A percentile compares a stretch with the other conserved stretches of the same genome.
These are phyloP conservation scores for Plectosphaerella sp. DNA, from an alignment of 2,329 filamentous ascomycete genomes.

Conservation along the genomic window DNA sequence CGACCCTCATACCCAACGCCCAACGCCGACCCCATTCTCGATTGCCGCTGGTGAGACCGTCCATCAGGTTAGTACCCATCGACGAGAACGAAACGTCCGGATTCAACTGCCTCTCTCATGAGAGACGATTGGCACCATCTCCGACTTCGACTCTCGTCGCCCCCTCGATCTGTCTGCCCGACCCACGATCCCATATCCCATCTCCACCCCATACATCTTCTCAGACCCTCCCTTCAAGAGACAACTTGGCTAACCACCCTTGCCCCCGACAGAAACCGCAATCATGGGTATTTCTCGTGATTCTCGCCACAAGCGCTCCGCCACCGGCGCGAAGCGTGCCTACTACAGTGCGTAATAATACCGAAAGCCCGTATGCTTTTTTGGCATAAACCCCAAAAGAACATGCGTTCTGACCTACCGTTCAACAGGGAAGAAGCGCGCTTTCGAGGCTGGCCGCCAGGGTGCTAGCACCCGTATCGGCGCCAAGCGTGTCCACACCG, in stretches of 20 bases:
- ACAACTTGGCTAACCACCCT: slow-evolving; percentile 17
- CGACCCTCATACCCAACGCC: slow-evolving; percentile 2
- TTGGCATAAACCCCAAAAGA: slow-evolving; percentile 19
- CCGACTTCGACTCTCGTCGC: not conserved
- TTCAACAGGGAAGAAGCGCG: slow-evolving; percentile 82
- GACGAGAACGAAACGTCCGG: slow-evolving; percentile 6
- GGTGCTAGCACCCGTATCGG: slow-evolving; percentile 99
- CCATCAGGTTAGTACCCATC: slow-evolving; percentile 40
- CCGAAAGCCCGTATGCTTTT: slow-evolving; percentile 65
- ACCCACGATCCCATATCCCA: not conserved
- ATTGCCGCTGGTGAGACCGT: slow-evolving; percentile 43
- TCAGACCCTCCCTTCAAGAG: not conserved
- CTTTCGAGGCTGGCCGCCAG: slow-evolving; percentile 99
- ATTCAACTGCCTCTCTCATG: not conserved
- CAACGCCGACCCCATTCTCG: slow-evolving; percentile 14
- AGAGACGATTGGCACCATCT: not conserved
- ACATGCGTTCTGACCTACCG: slow-evolving; percentile 68
- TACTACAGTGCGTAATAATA: slow-evolving; percentile 72
- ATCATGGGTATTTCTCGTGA: slow-evolving; percentile 99
- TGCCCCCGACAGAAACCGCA: slow-evolving; percentile 57
- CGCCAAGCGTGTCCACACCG: slow-evolving; percentile 90
- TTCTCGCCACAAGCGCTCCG: slow-evolving; percentile 99
- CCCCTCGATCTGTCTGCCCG: not conserved
- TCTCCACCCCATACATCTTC: not conserved
- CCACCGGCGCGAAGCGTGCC: slow-evolving; percentile 96